Percentiles rank a stretch among this genome's conserved stretches.
Evolutionary conservation across 192 early-diverging fungal species (phyloP).

Genomic region (Coemansia sp.): DNA sequence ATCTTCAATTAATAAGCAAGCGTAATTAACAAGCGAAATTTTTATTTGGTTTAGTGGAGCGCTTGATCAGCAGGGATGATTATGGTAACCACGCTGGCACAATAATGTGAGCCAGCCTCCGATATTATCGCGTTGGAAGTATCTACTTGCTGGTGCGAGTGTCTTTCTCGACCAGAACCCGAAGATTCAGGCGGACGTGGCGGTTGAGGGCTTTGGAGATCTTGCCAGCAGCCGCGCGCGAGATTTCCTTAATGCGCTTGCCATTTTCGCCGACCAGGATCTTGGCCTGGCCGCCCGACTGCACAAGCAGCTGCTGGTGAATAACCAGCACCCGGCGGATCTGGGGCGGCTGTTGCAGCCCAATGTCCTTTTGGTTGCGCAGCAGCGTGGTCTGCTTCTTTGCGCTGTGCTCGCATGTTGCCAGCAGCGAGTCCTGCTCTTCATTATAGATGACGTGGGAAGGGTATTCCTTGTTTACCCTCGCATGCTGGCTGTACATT

Average conservation of each 20-base stretch:
- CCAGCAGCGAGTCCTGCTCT: background rate
- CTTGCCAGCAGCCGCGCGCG: conserved; percentile 13
- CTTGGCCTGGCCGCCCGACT: conserved; percentile 35
- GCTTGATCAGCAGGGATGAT: no score
- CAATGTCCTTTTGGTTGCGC: background rate
- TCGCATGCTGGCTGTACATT: background rate
- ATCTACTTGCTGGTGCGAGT: background rate
- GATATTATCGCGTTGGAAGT: no score
- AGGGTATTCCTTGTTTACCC: conserved; percentile 22
- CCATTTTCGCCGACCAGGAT: conserved; percentile 37
- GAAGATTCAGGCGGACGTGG: conserved; percentile 39
- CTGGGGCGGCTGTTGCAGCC: background rate
- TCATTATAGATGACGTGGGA: background rate
- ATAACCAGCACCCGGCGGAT: conserved; percentile 16
- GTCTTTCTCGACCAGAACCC: conserved; percentile 35
- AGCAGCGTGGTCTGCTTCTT: background rate
- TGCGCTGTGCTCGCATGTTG: background rate
- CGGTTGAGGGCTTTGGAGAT: conserved; percentile 35
- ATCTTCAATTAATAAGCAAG: background rate
- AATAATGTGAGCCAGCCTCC: no score
- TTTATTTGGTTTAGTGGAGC: no score
- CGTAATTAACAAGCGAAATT: no score
- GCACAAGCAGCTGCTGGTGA: conserved; percentile 41
- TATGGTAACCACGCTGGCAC: no score
- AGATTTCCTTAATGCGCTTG: conserved; percentile 21